A percentile compares a stretch with the other conserved stretches of the same genome.
Evolutionary conservation across 78 protist species (phyloP).

Genomic region (Monosiga brevicollis): DNA sequence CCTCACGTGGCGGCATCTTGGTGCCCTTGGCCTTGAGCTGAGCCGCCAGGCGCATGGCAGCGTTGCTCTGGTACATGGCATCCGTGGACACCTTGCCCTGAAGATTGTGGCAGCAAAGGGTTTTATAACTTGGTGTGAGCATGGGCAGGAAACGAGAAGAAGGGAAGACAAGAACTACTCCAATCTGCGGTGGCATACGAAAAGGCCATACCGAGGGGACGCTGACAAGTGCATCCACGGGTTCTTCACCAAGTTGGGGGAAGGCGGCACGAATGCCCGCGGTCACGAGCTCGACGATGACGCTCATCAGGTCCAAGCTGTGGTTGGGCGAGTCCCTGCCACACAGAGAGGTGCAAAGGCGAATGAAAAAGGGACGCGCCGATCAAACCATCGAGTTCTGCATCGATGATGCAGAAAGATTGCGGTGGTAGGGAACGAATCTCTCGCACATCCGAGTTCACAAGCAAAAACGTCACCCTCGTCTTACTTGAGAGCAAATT

Average conservation of each 20-base stretch:
- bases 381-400: background rate
- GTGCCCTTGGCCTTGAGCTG: background rate
- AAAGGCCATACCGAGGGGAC: conserved; percentile 3
- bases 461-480: background rate
- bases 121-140: background rate
- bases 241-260: background rate
- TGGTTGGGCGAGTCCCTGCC: background rate
- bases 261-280: background rate
- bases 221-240: background rate
- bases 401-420: background rate
- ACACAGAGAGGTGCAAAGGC: background rate
- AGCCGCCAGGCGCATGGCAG: background rate
- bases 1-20: background rate
- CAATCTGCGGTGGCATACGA: background rate
- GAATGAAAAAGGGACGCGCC: background rate
- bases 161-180: background rate
- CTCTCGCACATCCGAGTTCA: background rate
- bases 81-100: background rate
- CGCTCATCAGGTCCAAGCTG: background rate
- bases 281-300: background rate
- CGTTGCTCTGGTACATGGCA: background rate
- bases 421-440: background rate
- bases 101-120: too few species aligned
- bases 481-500: too few species aligned
- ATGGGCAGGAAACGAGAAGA: background rate